These are phyloP conservation scores for Candida chauliodis DNA, from an alignment of 805 yeast species.

Conservation along the genomic window DNA sequence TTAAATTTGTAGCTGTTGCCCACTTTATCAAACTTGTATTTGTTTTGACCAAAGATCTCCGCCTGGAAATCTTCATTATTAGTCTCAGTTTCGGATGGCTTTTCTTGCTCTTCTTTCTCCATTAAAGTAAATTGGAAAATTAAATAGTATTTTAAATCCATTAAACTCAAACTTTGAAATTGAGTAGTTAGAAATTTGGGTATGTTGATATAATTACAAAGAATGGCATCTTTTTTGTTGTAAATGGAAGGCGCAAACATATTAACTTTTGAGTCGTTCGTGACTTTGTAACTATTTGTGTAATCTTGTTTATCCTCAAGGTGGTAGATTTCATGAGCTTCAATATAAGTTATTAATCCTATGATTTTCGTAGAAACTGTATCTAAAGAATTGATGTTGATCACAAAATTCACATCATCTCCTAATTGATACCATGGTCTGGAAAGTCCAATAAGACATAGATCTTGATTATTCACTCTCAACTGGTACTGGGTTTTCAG, in stretches of 20 bases:
- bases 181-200: constrained; percentile 31
- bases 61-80: constrained; percentile 1
- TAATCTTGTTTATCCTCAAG: constrained; percentile 11
- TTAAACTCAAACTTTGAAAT: constrained; percentile 32
- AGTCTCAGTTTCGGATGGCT: background rate
- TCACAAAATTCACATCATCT: constrained; percentile 31
- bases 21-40: constrained; percentile 19
- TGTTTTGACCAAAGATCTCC: constrained; percentile 1
- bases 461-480: constrained; percentile 26
- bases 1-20: constrained; percentile 30
- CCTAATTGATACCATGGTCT: constrained; percentile 36
- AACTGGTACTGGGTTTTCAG: constrained; percentile 36
- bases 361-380: constrained; percentile 21
- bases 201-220: constrained; percentile 27
- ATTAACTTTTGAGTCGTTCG: constrained; percentile 31
- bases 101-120: constrained; percentile 17
- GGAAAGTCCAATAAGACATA: constrained; percentile 32
- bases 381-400: constrained; percentile 23
- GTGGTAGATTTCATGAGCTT: constrained; percentile 38
- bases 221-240: constrained; percentile 11
- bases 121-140: constrained; percentile 35
- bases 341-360: constrained; percentile 33
- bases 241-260: constrained; percentile 25
- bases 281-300: constrained; percentile 30
- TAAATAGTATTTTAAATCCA: constrained; percentile 33